Evolutionary conservation across 2,329 filamentous ascomycete genomes (phyloP).

Genomic region (Pseudonectria buxi): DNA sequence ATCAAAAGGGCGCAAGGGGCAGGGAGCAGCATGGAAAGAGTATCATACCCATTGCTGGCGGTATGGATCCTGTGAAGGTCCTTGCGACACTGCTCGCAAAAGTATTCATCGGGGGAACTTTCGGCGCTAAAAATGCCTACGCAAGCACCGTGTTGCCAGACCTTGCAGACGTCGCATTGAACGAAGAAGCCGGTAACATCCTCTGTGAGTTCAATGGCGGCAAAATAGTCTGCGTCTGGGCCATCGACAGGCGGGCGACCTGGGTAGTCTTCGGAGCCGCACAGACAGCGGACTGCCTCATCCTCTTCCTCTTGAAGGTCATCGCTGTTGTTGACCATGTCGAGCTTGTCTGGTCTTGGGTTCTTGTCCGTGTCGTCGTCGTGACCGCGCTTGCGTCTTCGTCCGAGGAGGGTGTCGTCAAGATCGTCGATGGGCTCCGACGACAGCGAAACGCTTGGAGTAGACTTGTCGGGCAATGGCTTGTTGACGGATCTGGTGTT

Average conservation of each 20-base stretch:
- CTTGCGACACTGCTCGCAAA: slow-evolving; percentile 89
- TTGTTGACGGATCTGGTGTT: slow-evolving; percentile 67
- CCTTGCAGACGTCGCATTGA: slow-evolving; percentile 95
- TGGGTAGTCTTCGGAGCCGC: slow-evolving; percentile 90
- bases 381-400: slow-evolving; percentile 71
- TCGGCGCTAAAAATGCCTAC: slow-evolving; percentile 95
- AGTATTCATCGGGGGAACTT: slow-evolving; percentile 92
- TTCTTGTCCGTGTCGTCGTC: slow-evolving; percentile 51
- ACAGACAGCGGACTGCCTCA: slow-evolving; percentile 92
- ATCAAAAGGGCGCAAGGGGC: not conserved
- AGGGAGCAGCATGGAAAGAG: not conserved
- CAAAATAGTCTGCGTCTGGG: slow-evolving; percentile 50
- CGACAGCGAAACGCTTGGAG: slow-evolving; percentile 64
- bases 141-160: slow-evolving; percentile 98
- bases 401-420: slow-evolving; percentile 65
- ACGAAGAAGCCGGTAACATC: slow-evolving; percentile 94
- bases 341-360: slow-evolving; percentile 35
- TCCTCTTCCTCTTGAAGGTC: slow-evolving; percentile 74
- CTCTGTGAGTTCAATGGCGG: slow-evolving; percentile 61
- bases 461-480: slow-evolving; percentile 68
- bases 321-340: slow-evolving; percentile 57
- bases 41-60: slow-evolving; percentile 75
- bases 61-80: slow-evolving; percentile 81
- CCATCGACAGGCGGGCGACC: slow-evolving; percentile 64
- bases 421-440: slow-evolving; percentile 62